Conservation (phyloP, 768 basidiomycete genomes). For the Tubosaeta brunneosetosa region DNA sequence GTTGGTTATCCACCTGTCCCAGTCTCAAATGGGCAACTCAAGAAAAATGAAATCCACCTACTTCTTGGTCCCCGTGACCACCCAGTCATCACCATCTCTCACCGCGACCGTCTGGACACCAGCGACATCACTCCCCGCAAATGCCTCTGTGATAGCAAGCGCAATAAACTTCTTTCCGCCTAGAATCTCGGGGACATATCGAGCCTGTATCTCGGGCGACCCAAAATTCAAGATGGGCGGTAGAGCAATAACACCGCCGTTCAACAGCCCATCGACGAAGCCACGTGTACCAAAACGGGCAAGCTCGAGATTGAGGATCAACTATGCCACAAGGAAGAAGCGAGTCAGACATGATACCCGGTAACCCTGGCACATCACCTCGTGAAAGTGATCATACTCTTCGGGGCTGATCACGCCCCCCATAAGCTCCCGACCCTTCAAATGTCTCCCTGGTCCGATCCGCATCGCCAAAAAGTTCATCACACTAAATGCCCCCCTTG, state of each 20-base stretch:
- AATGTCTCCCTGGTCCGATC: constrained; percentile 76
- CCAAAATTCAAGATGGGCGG: constrained; percentile 90
- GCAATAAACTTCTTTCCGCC: constrained; percentile 81
- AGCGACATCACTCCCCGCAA: constrained; percentile 82
- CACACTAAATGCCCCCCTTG: constrained; percentile 42
- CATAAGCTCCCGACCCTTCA: constrained; percentile 76
- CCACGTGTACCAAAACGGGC: constrained; percentile 80
- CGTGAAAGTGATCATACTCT: constrained; percentile 93
- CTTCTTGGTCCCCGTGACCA: constrained; percentile 94
- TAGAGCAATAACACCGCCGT: constrained; percentile 79
- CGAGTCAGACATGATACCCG: not conserved
- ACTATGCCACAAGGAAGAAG: constrained; percentile 34
- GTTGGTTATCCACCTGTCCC: constrained; percentile 81
- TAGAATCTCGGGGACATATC: constrained; percentile 70
- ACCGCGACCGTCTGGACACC: constrained; percentile 84
- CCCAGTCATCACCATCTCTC: constrained; percentile 80
- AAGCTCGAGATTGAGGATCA: constrained; percentile 78
- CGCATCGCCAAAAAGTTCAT: constrained; percentile 62
- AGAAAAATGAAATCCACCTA: constrained; percentile 26
- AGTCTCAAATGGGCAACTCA: not conserved
- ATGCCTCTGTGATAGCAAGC: constrained; percentile 90
- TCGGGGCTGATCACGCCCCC: constrained; percentile 78
- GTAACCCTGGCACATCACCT: constrained; percentile 37
- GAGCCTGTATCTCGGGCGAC: constrained; percentile 61
- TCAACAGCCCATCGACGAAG: constrained; percentile 82